Base-by-base conservation (phyloP, 2,329 filamentous ascomycete genomes). In the Aureobasidium sp. region DNA sequence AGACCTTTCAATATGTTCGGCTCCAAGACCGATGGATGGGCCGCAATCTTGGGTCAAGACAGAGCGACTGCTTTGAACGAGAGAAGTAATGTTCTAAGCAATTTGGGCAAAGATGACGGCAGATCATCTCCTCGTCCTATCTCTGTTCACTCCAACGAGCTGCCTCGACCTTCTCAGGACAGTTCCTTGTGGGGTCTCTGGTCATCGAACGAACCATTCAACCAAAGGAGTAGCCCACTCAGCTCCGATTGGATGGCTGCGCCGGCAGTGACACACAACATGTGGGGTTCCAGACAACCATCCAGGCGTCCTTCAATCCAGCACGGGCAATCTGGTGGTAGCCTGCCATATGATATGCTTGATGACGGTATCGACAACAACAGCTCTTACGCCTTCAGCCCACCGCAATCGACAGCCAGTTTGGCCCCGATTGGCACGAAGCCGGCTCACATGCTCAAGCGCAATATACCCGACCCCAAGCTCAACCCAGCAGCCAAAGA, bases 401-500 rank as follows among this genome's bases (percentile, higher is more conserved):
- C 48, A 39, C 79, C 80, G 6, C 80, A 82, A 31, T 76, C 82
- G 2, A 17, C 56, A 49, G 56, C 44, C 14, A 59, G 17, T 59
- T 82, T 85, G 64, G 83, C 82, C 3, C 84, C 84, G 0, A 97
- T 97, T 66, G 93, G 93, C 27, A 95, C 90, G 2, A 71, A 67
- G 58, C 72, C 72, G 5, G 50, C 85, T 87, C 56, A 66, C 14
- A 49, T 62, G 50, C 60, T 52, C n/a, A 48, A 50, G 33, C 47
- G 53, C n/a, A 29, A 31, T 17, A 6, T 52, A 14, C 57, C 62
- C 5, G 56, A 59, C 11, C 3, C 90, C 88, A 81, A 82, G 67
- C 81, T 97, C 31, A 97, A 99, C 69, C 94, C 94, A 8, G 84
- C 90, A 7, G 94, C 93, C 0, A 92, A 92, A 9, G 90, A 88